Evolutionary conservation across 352 stramenopile species (phyloP).

Genomic region (Phytophthora hybrid): DNA sequence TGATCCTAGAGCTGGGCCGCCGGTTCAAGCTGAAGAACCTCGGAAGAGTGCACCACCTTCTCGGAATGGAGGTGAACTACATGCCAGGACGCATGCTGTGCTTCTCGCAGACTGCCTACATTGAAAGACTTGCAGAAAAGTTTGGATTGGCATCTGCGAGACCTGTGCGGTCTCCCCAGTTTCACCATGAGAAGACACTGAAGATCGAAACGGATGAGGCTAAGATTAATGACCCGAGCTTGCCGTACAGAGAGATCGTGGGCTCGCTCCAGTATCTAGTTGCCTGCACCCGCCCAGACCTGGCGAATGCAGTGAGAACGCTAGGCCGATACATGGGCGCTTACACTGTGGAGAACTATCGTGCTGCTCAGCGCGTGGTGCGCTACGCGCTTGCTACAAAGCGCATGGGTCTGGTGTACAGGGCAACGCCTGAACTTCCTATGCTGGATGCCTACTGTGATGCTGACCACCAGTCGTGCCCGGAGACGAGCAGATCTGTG

Average conservation of each 20-base stretch:
- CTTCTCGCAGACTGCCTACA: constrained; percentile 8
- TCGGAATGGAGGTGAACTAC: constrained; percentile 13
- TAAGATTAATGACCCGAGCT: too few relatives aligned
- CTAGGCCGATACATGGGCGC: too few relatives aligned
- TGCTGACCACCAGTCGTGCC: too few relatives aligned
- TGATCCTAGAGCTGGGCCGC: neutral
- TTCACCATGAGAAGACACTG: constrained; percentile 4
- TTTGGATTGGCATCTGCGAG: constrained; percentile 5
- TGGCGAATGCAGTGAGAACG: too few relatives aligned
- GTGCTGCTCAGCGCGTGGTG: constrained; percentile 8
- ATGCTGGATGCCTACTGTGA: too few relatives aligned
- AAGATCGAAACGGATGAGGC: too few relatives aligned
- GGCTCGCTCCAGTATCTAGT: too few relatives aligned
- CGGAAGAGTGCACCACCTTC: neutral
- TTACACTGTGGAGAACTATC: too few relatives aligned
- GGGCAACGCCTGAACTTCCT: too few relatives aligned
- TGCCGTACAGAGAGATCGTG: too few relatives aligned
- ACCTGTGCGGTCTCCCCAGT: neutral
- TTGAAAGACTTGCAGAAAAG: constrained; percentile 3
- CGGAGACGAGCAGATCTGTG: too few relatives aligned
- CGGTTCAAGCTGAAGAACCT: constrained; percentile 9
- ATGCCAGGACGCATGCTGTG: neutral
- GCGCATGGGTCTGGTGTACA: neutral
- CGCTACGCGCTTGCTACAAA: constrained; percentile 4
- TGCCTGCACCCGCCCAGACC: too few relatives aligned